Base-by-base conservation (phyloP, 2,329 filamentous ascomycete species). In the Phialemonium atrogriseum region DNA sequence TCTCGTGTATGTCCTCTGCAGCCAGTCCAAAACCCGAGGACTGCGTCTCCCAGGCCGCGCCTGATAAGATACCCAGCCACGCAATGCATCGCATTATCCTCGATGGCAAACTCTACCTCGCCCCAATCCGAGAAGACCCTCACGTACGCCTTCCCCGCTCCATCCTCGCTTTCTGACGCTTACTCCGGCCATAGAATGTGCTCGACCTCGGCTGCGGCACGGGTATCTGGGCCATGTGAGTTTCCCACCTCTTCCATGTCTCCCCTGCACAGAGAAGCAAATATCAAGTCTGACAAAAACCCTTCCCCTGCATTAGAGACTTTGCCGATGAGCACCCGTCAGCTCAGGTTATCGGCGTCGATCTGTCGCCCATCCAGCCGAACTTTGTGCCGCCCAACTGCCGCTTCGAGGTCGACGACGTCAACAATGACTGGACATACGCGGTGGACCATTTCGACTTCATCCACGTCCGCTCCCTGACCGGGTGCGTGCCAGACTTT, bases 331-430 rank as follows among this genome's bases (percentile, higher is more conserved):
- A 50, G 7, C 55, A 63, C 17, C 62, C 62, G 16, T 40, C 52
- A 38, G 59, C 42, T 44, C 55, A 38, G 56, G 70, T 41, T 3
- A 55, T 59, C 23, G 67, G 66, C 27, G 64, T 60, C 5, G 67
- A 72, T 46, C 52, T 72, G 3, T 69, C 64, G 21, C 65, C 67
- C 3, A 66, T 70, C 21, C 68, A 71, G 42, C 66, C 67, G 5
- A 51, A 48, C 23, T 44, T 59, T 47, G 65, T 78, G 0, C 74
- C 76, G 1, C 61, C 65, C 11, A 82, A 81, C 43, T 73, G 77
- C 32, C 66, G 69, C 37, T 82, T 80, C 35, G 64, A 78, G 33
- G n/a, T 24, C 23, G 23, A 24, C 23, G 23, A 24, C 14, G 14
- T 24, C 20, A 70, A 72, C 39, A 60, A 52, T n/a, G 49, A 57